Evolutionary conservation across 305 asterid genomes (phyloP).

Genomic region (Solanum hybrid): DNA sequence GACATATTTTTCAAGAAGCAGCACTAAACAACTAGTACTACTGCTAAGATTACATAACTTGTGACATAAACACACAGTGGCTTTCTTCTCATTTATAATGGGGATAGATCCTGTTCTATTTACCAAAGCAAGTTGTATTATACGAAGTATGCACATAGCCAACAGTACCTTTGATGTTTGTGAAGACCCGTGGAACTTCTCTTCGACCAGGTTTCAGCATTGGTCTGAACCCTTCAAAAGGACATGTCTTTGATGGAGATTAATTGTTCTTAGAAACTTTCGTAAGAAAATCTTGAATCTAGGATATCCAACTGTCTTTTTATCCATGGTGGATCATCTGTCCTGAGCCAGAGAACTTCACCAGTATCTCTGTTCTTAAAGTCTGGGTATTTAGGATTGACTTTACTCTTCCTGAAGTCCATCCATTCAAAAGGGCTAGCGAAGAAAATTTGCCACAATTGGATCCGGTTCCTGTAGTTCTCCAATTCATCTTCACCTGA

Average conservation of each 20-base stretch:
- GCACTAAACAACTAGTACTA: not conserved
- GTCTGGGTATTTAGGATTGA: constrained; percentile 42
- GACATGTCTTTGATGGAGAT: constrained; percentile 14
- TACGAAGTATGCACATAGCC: not conserved
- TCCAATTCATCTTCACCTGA: constrained; percentile 31
- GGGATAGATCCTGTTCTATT: not conserved
- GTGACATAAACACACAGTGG: not conserved
- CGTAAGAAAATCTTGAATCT: constrained; percentile 37
- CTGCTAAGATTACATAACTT: not conserved
- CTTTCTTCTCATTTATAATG: not conserved
- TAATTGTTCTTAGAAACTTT: constrained; percentile 7
- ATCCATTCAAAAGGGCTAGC: constrained; percentile 70
- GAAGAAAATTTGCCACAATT: constrained; percentile 74
- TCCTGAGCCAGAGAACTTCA: constrained; percentile 60
- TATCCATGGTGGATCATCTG: constrained; percentile 78
- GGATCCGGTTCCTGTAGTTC: constrained; percentile 39
- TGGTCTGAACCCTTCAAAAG: not conserved
- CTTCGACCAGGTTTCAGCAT: not conserved
- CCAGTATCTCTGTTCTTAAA: constrained; percentile 67
- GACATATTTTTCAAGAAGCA: not conserved
- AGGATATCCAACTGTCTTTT: constrained; percentile 45
- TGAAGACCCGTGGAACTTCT: not conserved
- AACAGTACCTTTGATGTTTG: not conserved
- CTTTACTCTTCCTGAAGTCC: constrained; percentile 50
- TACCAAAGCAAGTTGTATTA: not conserved